Conservation (phyloP, 1,139 yeast genomes). For the Candida smagusa region DNA sequence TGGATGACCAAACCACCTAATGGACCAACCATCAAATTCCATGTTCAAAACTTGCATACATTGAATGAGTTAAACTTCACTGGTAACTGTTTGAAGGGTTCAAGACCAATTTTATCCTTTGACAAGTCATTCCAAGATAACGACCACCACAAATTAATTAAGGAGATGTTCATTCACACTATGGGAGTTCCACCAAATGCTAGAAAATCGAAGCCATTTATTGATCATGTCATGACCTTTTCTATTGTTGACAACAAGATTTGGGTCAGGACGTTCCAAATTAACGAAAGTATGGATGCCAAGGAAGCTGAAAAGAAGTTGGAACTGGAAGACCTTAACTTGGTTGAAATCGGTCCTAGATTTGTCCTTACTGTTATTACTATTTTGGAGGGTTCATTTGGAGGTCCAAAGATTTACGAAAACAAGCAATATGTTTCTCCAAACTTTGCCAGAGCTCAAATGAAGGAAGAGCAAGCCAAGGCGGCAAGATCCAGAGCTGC, state of each 20-base stretch:
- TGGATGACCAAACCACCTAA: conserved; percentile 97
- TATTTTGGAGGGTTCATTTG: conserved; percentile 92
- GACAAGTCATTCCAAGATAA: conserved; percentile 63
- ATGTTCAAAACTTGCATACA: conserved; percentile 91
- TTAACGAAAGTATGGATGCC: conserved; percentile 64
- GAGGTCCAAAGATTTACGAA: conserved; percentile 97
- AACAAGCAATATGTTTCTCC: conserved; percentile 97
- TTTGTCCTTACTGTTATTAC: conserved; percentile 90
- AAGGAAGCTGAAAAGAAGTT: conserved; percentile 46
- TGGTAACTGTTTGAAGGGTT: conserved; percentile 93
- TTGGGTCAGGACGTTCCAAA: conserved; percentile 96
- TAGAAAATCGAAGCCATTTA: conserved; percentile 90
- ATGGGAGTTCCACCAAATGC: conserved; percentile 97
- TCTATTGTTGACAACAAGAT: conserved; percentile 89
- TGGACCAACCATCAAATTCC: conserved; percentile 95
- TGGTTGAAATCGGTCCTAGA: conserved; percentile 97
- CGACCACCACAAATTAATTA: conserved; percentile 70
- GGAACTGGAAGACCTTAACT: conserved; percentile 55
- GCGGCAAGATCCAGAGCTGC: conserved; percentile 78
- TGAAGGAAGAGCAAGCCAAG: conserved; percentile 74
- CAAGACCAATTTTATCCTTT: conserved; percentile 91
- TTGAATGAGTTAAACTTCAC: conserved; percentile 94
- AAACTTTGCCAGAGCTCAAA: conserved; percentile 88
- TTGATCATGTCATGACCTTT: conserved; percentile 93
- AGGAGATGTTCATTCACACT: conserved; percentile 79